These are phyloP conservation scores for Glaciozyma martinii DNA, from an alignment of 768 basidiomycete genomes.

Conservation along the genomic window DNA sequence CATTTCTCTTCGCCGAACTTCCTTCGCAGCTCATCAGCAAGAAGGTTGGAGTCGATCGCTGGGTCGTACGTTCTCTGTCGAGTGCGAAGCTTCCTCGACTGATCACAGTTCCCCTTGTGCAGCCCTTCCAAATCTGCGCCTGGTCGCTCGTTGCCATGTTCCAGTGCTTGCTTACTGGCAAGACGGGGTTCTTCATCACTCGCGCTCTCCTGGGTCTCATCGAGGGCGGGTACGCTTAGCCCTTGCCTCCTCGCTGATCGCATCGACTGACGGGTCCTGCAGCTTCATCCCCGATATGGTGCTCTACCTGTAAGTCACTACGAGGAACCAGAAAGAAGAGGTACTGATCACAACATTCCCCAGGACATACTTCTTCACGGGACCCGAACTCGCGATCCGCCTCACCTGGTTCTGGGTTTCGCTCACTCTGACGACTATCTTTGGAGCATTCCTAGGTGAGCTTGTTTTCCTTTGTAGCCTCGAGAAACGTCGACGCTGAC, in stretches of 20 bases:
- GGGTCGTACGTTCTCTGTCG: conserved; percentile 21
- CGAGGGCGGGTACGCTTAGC: conserved; percentile 39
- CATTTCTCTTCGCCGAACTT: conserved; percentile 33
- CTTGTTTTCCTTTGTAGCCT: no score
- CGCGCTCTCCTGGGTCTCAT: conserved; percentile 35
- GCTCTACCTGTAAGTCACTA: no score
- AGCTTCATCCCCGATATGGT: no score
- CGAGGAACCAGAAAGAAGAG: no score
- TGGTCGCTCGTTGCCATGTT: conserved; percentile 29
- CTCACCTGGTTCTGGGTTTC: conserved; percentile 36
- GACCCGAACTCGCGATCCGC: conserved; percentile 22
- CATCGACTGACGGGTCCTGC: no score
- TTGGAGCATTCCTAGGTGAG: conserved; percentile 35
- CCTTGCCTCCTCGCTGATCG: no score
- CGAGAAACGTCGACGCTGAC: no score
- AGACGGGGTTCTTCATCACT: conserved; percentile 34
- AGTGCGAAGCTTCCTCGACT: no score
- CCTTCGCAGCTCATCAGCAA: conserved; percentile 38
- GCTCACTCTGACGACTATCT: conserved; percentile 22
- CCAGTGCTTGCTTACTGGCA: conserved; percentile 36
- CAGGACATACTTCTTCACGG: conserved; percentile 5
- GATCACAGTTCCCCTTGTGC: no score
- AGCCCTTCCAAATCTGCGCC: conserved; percentile 19
- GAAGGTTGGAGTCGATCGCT: conserved; percentile 37
- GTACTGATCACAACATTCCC: neutral